These are phyloP conservation scores for Candida buenavistaensis DNA, from an alignment of 1,139 yeast species.

Conservation along the genomic window DNA sequence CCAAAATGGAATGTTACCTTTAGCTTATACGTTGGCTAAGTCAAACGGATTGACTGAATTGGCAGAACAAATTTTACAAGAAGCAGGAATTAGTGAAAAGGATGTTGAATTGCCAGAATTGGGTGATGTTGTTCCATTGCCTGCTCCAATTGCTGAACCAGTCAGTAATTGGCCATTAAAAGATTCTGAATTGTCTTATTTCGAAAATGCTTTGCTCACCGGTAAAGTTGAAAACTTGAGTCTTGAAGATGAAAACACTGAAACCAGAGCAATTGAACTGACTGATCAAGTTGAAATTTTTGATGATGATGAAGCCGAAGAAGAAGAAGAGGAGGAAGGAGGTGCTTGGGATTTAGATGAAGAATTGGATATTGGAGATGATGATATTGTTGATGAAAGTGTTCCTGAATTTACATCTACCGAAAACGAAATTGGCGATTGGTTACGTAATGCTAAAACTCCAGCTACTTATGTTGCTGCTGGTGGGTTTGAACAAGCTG, in stretches of 20 bases:
- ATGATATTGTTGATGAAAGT: constrained; percentile 22
- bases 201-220: constrained; percentile 73
- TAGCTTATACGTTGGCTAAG: constrained; percentile 93
- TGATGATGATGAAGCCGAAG: constrained; percentile 44
- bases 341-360: constrained; percentile 59
- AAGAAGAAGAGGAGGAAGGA: constrained; percentile 45
- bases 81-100: constrained; percentile 64
- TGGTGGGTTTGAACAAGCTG: constrained; percentile 95
- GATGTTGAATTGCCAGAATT: constrained; percentile 62
- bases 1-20: constrained; percentile 78
- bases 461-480: constrained; percentile 95
- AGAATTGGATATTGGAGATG: constrained; percentile 46
- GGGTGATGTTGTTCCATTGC: constrained; percentile 42
- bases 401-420: constrained; percentile 29
- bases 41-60: constrained; percentile 77
- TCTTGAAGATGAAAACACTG: constrained; percentile 43
- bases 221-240: constrained; percentile 73
- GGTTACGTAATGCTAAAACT: constrained; percentile 88
- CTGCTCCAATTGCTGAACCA: constrained; percentile 48
- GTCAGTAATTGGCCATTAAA: constrained; percentile 79
- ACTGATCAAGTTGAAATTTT: constrained; percentile 11
- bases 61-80: constrained; percentile 69
- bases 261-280: constrained; percentile 8
- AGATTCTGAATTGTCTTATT: constrained; percentile 70
- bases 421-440: constrained; percentile 66